Evolutionary conservation across 1,284 basidiomycete species (phyloP).

Genomic region (Microbotryum scabiosae): DNA sequence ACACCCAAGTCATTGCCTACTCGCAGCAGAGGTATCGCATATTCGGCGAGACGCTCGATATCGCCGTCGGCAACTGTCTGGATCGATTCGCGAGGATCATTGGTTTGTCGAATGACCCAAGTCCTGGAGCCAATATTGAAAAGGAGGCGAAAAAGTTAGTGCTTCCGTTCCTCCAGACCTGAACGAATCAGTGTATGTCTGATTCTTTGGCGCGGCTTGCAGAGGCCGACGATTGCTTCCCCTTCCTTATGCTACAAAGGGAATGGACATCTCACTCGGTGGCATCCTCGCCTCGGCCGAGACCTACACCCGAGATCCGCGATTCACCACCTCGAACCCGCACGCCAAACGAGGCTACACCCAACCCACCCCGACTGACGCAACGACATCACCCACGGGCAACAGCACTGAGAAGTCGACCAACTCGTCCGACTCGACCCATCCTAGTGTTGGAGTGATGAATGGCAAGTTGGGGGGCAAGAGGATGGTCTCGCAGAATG

Average conservation of each 20-base stretch:
- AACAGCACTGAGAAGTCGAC: conserved; percentile 11
- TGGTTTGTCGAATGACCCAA: conserved; percentile 88
- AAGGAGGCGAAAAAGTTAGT: conserved; percentile 80
- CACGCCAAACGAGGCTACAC: not conserved
- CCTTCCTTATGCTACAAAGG: conserved; percentile 93
- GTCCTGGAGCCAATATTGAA: conserved; percentile 98
- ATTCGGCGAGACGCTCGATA: conserved; percentile 97
- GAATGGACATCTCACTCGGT: conserved; percentile 95
- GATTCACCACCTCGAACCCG: conserved; percentile 29
- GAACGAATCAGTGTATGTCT: not conserved
- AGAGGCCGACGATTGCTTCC: conserved; percentile 57
- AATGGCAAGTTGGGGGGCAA: not conserved
- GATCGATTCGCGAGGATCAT: conserved; percentile 97
- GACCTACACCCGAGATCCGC: conserved; percentile 57
- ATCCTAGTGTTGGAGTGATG: too few species aligned
- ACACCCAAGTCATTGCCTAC: conserved; percentile 99
- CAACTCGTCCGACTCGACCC: conserved; percentile 30
- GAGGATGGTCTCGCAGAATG: conserved; percentile 15
- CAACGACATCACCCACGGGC: not conserved
- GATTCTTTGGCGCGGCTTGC: not conserved
- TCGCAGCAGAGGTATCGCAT: conserved; percentile 94
- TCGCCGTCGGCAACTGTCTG: conserved; percentile 96
- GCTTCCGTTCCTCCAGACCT: not conserved
- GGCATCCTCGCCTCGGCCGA: conserved; percentile 85
- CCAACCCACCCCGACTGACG: too few species aligned